Evolutionary conservation across 495 filamentous ascomycete species (phyloP).

Genomic region (Podospora anserina): DNA sequence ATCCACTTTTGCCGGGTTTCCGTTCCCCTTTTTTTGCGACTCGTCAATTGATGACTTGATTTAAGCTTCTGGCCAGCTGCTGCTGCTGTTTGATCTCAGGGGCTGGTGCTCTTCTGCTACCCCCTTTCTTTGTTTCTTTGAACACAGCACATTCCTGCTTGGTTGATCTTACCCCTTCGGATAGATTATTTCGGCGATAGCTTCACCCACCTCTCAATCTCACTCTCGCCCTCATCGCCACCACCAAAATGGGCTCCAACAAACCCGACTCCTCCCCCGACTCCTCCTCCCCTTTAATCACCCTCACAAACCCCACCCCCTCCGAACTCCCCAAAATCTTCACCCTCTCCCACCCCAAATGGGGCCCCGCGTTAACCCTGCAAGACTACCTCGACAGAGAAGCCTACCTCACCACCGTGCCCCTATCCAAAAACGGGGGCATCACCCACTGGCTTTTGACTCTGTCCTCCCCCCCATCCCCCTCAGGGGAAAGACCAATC

Average conservation of each 20-base stretch:
- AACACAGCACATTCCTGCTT: background rate
- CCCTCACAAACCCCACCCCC: constrained; percentile 64
- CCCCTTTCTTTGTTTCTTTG: background rate
- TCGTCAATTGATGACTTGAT: background rate
- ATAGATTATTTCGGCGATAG: background rate
- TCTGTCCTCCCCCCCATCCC: constrained; percentile 44
- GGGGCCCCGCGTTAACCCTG: constrained; percentile 65
- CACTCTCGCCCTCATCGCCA: background rate
- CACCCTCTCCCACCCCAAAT: constrained; percentile 64
- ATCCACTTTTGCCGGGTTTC: background rate
- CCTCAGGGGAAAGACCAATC: constrained; percentile 55
- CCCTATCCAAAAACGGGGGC: constrained; percentile 66
- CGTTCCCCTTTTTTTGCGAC: background rate
- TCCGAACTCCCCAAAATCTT: constrained; percentile 62
- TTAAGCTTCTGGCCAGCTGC: background rate
- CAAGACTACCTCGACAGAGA: constrained; percentile 78
- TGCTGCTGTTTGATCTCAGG: background rate
- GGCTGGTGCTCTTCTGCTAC: background rate
- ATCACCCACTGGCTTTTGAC: constrained; percentile 86
- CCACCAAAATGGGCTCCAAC: constrained; percentile 19
- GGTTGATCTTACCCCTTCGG: background rate
- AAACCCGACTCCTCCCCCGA: constrained; percentile 36
- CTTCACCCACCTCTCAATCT: background rate
- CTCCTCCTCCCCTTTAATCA: constrained; percentile 57
- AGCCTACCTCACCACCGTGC: constrained; percentile 61